phyloP scores from a whole-genome alignment of 345 rosid species.

The Euphorbia tirucalli region DNA sequence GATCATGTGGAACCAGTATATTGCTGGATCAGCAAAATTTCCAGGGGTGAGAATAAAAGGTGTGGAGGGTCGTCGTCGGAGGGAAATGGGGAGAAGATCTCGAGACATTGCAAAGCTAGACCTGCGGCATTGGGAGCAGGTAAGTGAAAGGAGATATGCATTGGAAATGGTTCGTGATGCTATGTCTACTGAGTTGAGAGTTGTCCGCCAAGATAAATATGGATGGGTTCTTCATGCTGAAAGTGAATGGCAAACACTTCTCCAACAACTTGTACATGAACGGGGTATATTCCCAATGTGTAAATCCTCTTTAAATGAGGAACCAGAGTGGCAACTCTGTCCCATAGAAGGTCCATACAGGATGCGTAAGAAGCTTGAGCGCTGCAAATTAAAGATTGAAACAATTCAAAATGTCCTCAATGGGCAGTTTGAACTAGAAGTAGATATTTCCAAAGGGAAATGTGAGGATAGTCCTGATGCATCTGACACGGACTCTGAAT shows the following conservation, averaged over 20 bases:
- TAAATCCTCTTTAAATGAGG: slow-evolving; percentile 51
- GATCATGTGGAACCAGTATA: slow-evolving; percentile 91
- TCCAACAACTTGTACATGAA: slow-evolving; percentile 96
- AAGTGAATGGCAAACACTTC: slow-evolving; percentile 97
- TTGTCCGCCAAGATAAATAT: slow-evolving; percentile 98
- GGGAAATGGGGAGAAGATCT: slow-evolving; percentile 89
- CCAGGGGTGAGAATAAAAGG: slow-evolving; percentile 94
- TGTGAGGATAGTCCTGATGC: slow-evolving; percentile 53
- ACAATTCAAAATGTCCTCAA: slow-evolving; percentile 77
- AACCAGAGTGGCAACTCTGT: slow-evolving; percentile 99
- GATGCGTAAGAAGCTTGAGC: slow-evolving; percentile 98
- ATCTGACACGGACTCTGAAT: slow-evolving; percentile 69
- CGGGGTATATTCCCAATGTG: slow-evolving; percentile 91
- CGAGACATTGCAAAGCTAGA: slow-evolving; percentile 79
- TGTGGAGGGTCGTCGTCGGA: slow-evolving; percentile 87
- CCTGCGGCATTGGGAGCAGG: slow-evolving; percentile 89
- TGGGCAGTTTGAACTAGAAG: slow-evolving; percentile 68
- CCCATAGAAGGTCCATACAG: slow-evolving; percentile 99
- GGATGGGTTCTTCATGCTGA: slow-evolving; percentile 99
- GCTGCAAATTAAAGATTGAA: slow-evolving; percentile 74
- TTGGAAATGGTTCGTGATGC: slow-evolving; percentile 89
- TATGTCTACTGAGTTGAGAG: slow-evolving; percentile 98
- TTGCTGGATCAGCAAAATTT: slow-evolving; percentile 92
- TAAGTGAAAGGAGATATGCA: slow-evolving; percentile 93
- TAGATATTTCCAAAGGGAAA: slow-evolving; percentile 54